Evolutionary conservation across 768 basidiomycete species (phyloP).

Genomic region (Amanita fuliginea): DNA sequence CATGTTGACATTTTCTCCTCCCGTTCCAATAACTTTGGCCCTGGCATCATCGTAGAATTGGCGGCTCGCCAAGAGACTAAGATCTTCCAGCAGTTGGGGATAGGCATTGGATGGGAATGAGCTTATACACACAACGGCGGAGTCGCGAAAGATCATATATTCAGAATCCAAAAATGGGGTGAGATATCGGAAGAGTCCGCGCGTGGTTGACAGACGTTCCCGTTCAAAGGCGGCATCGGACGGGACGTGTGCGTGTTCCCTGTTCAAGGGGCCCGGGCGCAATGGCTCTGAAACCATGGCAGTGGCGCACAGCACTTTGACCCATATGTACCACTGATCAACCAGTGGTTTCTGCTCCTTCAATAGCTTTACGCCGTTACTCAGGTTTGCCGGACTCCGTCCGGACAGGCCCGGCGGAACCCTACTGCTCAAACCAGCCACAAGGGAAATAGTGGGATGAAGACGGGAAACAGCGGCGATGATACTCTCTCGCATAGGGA

Average conservation of each 20-base stretch:
- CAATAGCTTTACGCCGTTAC: constrained; percentile 40
- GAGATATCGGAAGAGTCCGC: constrained; percentile 75
- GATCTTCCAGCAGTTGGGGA: constrained; percentile 73
- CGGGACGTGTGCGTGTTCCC: constrained; percentile 59
- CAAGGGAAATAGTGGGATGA: constrained; percentile 58
- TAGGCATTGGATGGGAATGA: constrained; percentile 72
- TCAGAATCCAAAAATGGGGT: constrained; percentile 86
- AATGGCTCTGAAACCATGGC: constrained; percentile 52
- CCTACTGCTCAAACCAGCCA: constrained; percentile 59
- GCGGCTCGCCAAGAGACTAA: constrained; percentile 67
- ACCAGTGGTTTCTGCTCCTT: constrained; percentile 48
- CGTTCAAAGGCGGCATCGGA: constrained; percentile 71
- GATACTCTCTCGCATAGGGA: constrained; percentile 49
- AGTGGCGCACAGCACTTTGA: constrained; percentile 79
- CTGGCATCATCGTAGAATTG: constrained; percentile 76
- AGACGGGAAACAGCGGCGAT: constrained; percentile 61
- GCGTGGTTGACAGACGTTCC: constrained; percentile 72
- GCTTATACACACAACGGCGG: constrained; percentile 82
- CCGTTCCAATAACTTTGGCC: constrained; percentile 26
- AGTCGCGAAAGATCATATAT: constrained; percentile 71
- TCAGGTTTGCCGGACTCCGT: constrained; percentile 26
- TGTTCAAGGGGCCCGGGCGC: constrained; percentile 41
- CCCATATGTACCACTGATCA: constrained; percentile 78
- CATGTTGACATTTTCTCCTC: constrained; percentile 21
- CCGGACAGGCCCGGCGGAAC: constrained; percentile 35